Evolutionary conservation across 352 stramenopile species (phyloP), one percentile per base, ranked within the genome.

Genomic region (Plasmopara viticola): DNA sequence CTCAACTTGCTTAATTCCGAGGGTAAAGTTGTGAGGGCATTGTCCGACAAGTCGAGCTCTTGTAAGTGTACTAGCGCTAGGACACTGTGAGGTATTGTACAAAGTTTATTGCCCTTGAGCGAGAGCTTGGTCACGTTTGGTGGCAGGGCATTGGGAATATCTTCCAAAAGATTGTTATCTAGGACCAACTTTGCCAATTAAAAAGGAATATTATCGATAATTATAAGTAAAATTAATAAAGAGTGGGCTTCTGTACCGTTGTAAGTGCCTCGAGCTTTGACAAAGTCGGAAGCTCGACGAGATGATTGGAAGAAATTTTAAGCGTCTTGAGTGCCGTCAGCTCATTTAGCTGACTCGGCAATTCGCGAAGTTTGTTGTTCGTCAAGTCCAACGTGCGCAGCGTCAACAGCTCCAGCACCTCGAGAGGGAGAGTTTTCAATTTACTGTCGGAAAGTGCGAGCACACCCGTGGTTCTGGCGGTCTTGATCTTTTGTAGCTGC

Each of bases 41-140:
- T 94, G n/a, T 76, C 61, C 6, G 67, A 68, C 12, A 94, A 15
- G 42, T 94, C 81, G 34, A 94, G 64, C 44, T 88, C 76, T 43
- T 90, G 70, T 12, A 94, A 64, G 20, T 73, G 53, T 15, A 52
- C 10, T n/a, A 91, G 62, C 18, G 55, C 38, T 33, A 77, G 64
- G 33, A 94, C 56, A 50, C 51, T 69, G 31, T 35, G 35, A 13
- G 84, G 79, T 14, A 94, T 51, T 10, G 49, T 38, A 18, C 44
- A 40, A 8, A 94, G 53, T 31, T 54, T 48, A 50, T 94, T 94
- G 51, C 63, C 61, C 43, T 78, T 83, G 34, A 91, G 63, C 37
- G 77, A 90, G 9, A 94, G 63, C 61, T 92, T 91, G 31, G 66
- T 84, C 25, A 94, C 44, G 44, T 86, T 87, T 0, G 81, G 75